phyloP scores from a whole-genome alignment of 495 filamentous ascomycete species.

The Mycothermus thermophilus region DNA sequence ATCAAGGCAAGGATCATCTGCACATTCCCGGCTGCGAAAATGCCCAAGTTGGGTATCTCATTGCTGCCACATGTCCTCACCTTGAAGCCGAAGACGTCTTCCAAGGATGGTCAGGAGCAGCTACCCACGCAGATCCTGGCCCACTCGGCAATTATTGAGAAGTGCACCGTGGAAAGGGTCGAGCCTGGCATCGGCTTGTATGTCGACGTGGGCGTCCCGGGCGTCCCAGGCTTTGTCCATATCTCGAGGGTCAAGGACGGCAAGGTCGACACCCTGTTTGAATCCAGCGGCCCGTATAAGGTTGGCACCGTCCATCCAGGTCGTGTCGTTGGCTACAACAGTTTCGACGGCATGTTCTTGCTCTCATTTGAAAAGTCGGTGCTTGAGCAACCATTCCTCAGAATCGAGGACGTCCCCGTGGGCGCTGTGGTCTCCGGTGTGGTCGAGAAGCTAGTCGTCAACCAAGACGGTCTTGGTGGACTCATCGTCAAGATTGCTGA shows the following conservation, averaged over 20 bases:
- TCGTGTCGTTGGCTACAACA: conserved; percentile 73
- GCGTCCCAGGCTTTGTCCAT: conserved; percentile 75
- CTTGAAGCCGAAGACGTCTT: conserved; percentile 38
- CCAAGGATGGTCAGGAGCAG: conserved; percentile 13
- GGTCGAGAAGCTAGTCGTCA: conserved; percentile 70
- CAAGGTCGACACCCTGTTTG: conserved; percentile 66
- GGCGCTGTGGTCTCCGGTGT: conserved; percentile 73
- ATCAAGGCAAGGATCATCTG: conserved; percentile 76
- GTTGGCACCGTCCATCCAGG: conserved; percentile 63
- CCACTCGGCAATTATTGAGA: conserved; percentile 60
- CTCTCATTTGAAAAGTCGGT: conserved; percentile 68
- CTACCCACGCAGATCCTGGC: conserved; percentile 44
- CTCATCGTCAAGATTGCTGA: conserved; percentile 73
- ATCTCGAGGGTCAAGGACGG: conserved; percentile 80
- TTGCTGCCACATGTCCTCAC: conserved; percentile 69
- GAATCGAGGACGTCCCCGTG: conserved; percentile 73
- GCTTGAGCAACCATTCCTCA: conserved; percentile 76
- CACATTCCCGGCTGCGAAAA: conserved; percentile 63
- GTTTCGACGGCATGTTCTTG: conserved; percentile 74
- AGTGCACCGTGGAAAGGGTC: conserved; percentile 63
- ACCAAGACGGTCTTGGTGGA: conserved; percentile 56
- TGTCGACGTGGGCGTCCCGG: conserved; percentile 59
- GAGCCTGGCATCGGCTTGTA: conserved; percentile 68
- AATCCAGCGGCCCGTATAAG: conserved; percentile 62
- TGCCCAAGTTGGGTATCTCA: conserved; percentile 73